A percentile compares a stretch with the other conserved stretches of the same genome.
Evolutionary conservation across 495 filamentous ascomycete species (phyloP).

Genomic region (Emericellopsis terricola): DNA sequence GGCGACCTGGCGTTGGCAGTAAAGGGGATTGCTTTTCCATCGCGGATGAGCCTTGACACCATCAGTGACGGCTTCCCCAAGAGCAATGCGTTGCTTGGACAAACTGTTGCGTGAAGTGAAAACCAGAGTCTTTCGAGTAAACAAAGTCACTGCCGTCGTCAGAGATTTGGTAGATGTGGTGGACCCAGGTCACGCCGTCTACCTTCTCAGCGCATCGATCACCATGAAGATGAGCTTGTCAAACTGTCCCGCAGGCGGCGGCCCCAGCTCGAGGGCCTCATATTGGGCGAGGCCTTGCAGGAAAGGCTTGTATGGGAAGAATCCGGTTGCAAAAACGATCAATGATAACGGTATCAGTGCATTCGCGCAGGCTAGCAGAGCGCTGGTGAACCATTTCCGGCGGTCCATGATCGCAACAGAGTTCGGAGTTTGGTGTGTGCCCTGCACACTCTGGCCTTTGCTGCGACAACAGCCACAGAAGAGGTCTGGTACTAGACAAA

Average conservation of each 20-base stretch:
- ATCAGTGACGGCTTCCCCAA: slow-evolving; percentile 2
- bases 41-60: slow-evolving; percentile 77
- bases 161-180: background rate
- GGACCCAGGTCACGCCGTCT: slow-evolving; percentile 5
- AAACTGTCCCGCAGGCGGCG: slow-evolving; percentile 47
- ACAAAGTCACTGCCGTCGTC: slow-evolving; percentile 70
- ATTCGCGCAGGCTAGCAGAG: slow-evolving; percentile 47
- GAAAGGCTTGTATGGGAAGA: slow-evolving; percentile 95
- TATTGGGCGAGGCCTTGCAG: slow-evolving; percentile 64
- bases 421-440: too few relatives aligned
- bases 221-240: slow-evolving; percentile 95
- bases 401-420: too few relatives aligned
- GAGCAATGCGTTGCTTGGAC: too few relatives aligned
- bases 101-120: slow-evolving; percentile 78
- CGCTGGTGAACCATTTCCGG: slow-evolving; percentile 13
- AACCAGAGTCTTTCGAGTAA: slow-evolving; percentile 63
- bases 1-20: slow-evolving; percentile 92
- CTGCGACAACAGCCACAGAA: too few relatives aligned
- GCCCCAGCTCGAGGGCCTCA: slow-evolving; percentile 24
- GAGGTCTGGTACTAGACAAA: too few relatives aligned
- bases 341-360: slow-evolving; percentile 60
- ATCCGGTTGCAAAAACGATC: slow-evolving; percentile 71
- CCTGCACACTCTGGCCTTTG: too few relatives aligned
- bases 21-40: slow-evolving; percentile 73
- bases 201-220: slow-evolving; percentile 87